Conservation (phyloP, 305 asterid species). For the Fraxinus platypoda region DNA sequence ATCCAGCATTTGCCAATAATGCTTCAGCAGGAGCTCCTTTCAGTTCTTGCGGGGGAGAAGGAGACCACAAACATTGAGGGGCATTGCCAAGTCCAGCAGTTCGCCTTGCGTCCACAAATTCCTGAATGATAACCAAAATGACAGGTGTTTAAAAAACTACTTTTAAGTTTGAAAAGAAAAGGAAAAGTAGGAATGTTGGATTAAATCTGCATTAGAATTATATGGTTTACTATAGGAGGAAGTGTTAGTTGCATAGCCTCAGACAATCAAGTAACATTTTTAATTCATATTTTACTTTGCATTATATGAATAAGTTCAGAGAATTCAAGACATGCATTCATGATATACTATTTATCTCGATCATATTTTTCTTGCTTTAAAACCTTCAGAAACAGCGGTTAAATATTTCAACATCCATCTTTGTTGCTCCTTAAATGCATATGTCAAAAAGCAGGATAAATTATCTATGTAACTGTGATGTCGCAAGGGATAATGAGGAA, state of each 20-base stretch:
- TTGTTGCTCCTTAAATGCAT: conserved; percentile 10
- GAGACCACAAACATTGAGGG: conserved; percentile 92
- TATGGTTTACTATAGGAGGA: neutral
- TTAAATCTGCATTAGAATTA: neutral
- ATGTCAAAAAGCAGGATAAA: conserved; percentile 7
- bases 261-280: neutral
- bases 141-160: neutral
- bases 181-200: conserved; percentile 2
- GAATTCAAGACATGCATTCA: neutral
- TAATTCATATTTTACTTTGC: neutral
- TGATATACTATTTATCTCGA: neutral
- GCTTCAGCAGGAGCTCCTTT: conserved; percentile 62
- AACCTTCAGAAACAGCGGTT: neutral
- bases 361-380: neutral
- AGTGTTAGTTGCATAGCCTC: neutral
- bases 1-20: conserved; percentile 88
- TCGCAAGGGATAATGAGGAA: conserved; percentile 8
- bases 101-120: conserved; percentile 91
- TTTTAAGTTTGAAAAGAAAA: neutral
- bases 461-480: neutral
- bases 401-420: neutral
- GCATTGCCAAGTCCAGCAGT: conserved; percentile 82
- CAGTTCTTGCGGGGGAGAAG: conserved; percentile 80
- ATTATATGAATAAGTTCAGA: neutral
- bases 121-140: conserved; percentile 43